A percentile compares a stretch with the other conserved stretches of the same genome.
These are phyloP conservation scores for Bruguiera hainesii DNA, from an alignment of 441 rosid genomes.

Conservation along the genomic window DNA sequence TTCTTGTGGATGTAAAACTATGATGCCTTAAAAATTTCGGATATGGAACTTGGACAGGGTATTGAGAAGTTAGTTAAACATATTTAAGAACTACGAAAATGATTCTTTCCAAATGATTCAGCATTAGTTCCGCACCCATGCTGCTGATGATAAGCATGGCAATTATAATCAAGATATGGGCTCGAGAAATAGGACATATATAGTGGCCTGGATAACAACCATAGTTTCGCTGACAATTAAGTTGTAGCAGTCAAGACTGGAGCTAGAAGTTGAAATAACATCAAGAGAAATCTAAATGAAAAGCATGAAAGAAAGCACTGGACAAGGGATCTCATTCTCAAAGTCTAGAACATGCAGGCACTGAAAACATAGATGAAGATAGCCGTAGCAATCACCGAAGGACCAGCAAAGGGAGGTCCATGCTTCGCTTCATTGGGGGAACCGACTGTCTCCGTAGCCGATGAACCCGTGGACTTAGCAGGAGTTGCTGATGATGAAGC, in stretches of 20 bases:
- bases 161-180: too few relatives aligned
- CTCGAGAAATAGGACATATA: too few relatives aligned
- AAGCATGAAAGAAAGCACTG: background rate
- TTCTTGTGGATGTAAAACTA: background rate
- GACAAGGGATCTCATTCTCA: background rate
- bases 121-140: too few relatives aligned
- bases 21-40: conserved; percentile 34
- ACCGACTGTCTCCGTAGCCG: conserved; percentile 16
- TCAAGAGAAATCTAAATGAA: background rate
- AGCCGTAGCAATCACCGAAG: conserved; percentile 23
- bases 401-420: conserved; percentile 9
- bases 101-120: too few relatives aligned
- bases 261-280: background rate
- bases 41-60: conserved; percentile 59
- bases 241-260: background rate
- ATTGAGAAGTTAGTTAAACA: conserved; percentile 72
- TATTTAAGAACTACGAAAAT: conserved; percentile 55
- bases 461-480: conserved; percentile 11
- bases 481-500: conserved; percentile 23
- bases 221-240: background rate
- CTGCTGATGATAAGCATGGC: too few relatives aligned
- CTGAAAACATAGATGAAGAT: conserved; percentile 27
- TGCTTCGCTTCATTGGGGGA: conserved; percentile 13
- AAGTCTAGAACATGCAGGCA: conserved; percentile 10
- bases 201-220: too few relatives aligned